phyloP scores from a whole-genome alignment of 768 basidiomycete species.

The Leccinum pellstonianum region DNA sequence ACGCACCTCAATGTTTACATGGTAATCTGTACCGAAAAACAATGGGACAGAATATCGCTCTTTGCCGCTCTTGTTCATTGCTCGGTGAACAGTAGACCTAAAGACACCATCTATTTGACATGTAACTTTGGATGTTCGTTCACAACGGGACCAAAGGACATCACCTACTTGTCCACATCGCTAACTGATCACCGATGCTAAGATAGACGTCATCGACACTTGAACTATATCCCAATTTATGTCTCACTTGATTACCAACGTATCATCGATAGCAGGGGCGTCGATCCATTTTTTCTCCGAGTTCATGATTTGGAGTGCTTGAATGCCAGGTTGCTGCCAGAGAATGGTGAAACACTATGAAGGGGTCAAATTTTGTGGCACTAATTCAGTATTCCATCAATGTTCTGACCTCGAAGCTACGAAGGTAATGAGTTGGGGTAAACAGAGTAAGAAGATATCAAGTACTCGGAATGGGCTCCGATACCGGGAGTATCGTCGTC shows the following conservation, averaged over 20 bases:
- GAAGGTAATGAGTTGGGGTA: background rate
- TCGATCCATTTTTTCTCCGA: conserved; percentile 75
- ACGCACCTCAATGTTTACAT: conserved; percentile 73
- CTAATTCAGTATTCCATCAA: background rate
- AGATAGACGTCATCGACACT: conserved; percentile 25
- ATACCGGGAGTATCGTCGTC: conserved; percentile 78
- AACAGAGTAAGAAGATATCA: background rate
- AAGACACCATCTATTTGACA: conserved; percentile 70
- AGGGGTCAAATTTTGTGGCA: background rate
- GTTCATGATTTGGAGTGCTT: conserved; percentile 83
- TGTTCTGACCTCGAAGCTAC: conserved; percentile 42
- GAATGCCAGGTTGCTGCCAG: conserved; percentile 72
- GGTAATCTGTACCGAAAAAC: conserved; percentile 89
- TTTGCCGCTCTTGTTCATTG: conserved; percentile 69
- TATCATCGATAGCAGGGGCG: conserved; percentile 73
- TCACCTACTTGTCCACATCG: conserved; percentile 80
- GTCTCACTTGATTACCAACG: conserved; percentile 81
- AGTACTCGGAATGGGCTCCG: conserved; percentile 72
- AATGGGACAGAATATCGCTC: conserved; percentile 82
- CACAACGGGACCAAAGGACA: background rate
- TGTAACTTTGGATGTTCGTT: background rate
- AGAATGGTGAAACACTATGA: conserved; percentile 82
- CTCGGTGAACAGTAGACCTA: conserved; percentile 88
- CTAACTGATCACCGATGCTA: conserved; percentile 85
- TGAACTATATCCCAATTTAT: background rate